Evolutionary conservation across 441 rosid species (phyloP), one percentile per base, ranked within the genome.

Genomic region (Theobroma grandiflorum): DNA sequence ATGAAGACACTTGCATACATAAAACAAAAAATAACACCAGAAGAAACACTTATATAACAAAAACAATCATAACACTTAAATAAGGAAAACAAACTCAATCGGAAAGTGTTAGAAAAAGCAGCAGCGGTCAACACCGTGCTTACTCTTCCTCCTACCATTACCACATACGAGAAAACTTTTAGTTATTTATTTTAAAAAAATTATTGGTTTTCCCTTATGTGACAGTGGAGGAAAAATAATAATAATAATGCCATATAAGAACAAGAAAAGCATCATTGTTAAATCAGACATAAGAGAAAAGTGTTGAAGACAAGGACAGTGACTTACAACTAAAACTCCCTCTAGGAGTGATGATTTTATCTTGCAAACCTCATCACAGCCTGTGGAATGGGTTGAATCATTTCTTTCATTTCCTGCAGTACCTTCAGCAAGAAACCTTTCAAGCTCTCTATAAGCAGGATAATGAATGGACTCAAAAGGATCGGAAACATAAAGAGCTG

Each of bases 261-360:
- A 45, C 10, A 45, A 45, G 11, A 45, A 45, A 71, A 50, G 1
- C 31, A 50, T 9, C 18, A 6, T 16, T 16, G 47, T 33, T 22
- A 70, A 9, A 71, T 0, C 6, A 52, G 45, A 72, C 9, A 45
- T 33, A 35, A 72, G 16, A 71, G 67, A 82, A 77, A 67, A 72
- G 71, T 20, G 63, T 53, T 6, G 31, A 52, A 31, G 62, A 10
- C 16, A 72, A 78, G 64, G 65, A 63, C 8, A 55, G 73, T 57
- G 79, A 86, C 97, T 90, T 85, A 96, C 99, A 82, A 91, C 98
- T n/a, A 94, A 79, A 77, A 93, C 81, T 82, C 99, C 99, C 85
- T 96, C 98, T 84, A 93, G 80, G 79, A 96, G 94, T 6, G 98
- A 90, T 75, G 99, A 85, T 83, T 94, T 96, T 79, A 96, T 78